These are phyloP conservation scores for Carpinus viminea DNA, from an alignment of 306 rosid genomes.

Conservation along the genomic window DNA sequence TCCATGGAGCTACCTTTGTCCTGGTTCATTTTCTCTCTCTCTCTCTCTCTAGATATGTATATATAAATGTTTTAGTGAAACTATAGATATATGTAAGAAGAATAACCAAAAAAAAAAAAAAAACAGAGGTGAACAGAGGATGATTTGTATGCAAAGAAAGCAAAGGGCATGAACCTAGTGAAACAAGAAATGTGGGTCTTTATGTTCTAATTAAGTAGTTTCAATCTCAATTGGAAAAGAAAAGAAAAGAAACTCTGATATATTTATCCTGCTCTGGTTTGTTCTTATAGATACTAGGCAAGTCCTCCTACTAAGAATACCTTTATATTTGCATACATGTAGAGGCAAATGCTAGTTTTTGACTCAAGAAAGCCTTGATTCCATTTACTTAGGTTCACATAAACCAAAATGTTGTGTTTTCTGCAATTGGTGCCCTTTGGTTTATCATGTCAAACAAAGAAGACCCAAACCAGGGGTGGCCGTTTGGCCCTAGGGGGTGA, in stretches of 20 bases:
- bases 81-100: too few species aligned
- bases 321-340: background rate
- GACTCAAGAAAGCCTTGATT: constrained; percentile 1
- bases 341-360: background rate
- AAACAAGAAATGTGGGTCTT: background rate
- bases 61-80: too few species aligned
- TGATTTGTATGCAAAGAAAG: background rate
- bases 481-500: too few species aligned
- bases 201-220: too few species aligned
- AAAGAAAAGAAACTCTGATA: background rate
- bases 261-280: background rate
- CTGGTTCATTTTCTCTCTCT: too few species aligned
- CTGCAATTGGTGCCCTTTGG: background rate
- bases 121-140: too few species aligned
- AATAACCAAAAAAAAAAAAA: too few species aligned
- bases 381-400: background rate
- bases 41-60: too few species aligned
- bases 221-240: background rate
- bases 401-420: background rate
- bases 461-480: background rate
- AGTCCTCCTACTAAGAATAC: background rate
- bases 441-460: background rate
- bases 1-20: too few species aligned
- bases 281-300: background rate
- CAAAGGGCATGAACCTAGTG: background rate